Conservation (phyloP, 305 asterid species). For the Fraxinus sp. region DNA sequence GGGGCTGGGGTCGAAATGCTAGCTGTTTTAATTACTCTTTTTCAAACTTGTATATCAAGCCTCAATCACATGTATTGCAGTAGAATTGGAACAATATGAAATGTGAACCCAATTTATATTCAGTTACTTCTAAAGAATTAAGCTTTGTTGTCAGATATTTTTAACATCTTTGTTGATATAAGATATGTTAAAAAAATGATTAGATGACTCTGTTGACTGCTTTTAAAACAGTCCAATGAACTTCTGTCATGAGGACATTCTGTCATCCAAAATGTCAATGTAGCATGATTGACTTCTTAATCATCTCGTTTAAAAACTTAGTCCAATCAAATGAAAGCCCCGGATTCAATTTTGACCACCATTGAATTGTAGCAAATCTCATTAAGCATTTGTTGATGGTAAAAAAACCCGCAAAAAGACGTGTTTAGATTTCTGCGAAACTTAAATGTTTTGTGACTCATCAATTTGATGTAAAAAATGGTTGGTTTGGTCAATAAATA, state of each 20-base stretch:
- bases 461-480: not conserved
- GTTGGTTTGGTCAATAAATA: not conserved
- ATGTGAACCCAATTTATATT: not conserved
- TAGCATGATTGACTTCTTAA: not conserved
- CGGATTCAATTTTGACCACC: not conserved
- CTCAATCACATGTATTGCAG: not conserved
- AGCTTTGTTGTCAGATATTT: no score
- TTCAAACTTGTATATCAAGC: not conserved
- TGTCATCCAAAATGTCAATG: no score
- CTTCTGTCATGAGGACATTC: no score
- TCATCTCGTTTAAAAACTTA: not conserved
- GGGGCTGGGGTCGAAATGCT: constrained; percentile 20
- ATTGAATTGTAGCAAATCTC: not conserved
- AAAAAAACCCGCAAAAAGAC: not conserved
- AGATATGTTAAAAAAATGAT: no score
- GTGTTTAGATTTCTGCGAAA: no score
- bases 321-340: not conserved
- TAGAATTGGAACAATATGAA: not conserved
- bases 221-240: no score
- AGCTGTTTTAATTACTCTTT: not conserved
- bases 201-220: no score
- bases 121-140: not conserved
- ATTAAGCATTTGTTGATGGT: not conserved
- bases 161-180: no score
- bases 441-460: not conserved